Evolutionary conservation across 2,329 filamentous ascomycete genomes (phyloP).

Genomic region (Cadophora sp.): DNA sequence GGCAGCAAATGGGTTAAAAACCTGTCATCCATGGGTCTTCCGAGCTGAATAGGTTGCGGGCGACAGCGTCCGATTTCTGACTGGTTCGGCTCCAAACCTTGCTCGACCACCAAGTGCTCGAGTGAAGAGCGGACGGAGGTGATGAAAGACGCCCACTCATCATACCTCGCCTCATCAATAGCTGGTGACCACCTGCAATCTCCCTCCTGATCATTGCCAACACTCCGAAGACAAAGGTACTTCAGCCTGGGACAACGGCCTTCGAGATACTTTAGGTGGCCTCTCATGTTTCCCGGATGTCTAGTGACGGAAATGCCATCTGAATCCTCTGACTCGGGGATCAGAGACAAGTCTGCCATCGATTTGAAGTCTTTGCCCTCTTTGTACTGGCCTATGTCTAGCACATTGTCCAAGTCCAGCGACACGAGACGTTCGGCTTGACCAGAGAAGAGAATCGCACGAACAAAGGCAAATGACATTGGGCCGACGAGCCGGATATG

Average conservation of each 20-base stretch:
- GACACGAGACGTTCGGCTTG: not conserved
- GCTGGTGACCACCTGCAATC: constrained; percentile 3
- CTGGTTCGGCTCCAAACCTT: not conserved
- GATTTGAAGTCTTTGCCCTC: not conserved
- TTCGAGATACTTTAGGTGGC: not conserved
- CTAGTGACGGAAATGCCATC: not conserved
- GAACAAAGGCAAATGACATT: constrained; percentile 10
- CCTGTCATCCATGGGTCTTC: constrained; percentile 14
- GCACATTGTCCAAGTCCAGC: not conserved
- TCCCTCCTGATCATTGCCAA: not conserved
- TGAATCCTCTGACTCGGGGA: not conserved
- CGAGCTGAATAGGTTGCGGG: not conserved
- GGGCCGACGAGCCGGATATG: constrained; percentile 4
- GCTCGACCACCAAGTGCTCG: not conserved
- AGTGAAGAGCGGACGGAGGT: not conserved
- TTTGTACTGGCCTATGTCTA: not conserved
- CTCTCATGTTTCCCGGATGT: constrained; percentile 7
- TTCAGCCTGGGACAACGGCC: not conserved
- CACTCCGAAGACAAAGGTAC: not conserved
- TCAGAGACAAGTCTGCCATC: not conserved
- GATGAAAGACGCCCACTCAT: constrained; percentile 17
- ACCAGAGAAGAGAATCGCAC: not conserved
- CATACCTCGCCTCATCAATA: constrained; percentile 7
- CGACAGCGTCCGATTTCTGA: not conserved
- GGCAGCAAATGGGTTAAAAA: not conserved